Percentiles rank a stretch among this genome's conserved stretches.
phyloP scores from a whole-genome alignment of 208 protist species.

The Leishmania amazonensis region DNA sequence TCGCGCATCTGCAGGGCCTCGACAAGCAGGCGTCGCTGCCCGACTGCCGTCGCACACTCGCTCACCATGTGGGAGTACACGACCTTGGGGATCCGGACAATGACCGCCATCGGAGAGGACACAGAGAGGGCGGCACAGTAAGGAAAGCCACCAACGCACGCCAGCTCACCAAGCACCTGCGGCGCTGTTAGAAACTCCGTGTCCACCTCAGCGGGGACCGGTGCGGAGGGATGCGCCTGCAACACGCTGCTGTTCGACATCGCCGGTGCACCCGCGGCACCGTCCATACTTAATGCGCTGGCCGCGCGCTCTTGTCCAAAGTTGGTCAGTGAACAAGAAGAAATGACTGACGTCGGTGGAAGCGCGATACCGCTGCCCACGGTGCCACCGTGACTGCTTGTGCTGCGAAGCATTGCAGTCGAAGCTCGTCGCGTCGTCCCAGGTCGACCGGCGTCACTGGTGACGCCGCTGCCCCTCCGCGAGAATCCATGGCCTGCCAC shows the following conservation, averaged over 20 bases:
- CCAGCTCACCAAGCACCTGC: slow-evolving; percentile 62
- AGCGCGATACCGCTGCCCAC: neutral
- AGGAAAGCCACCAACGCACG: slow-evolving; percentile 62
- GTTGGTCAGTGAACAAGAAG: neutral
- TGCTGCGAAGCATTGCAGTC: neutral
- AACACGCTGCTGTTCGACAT: neutral
- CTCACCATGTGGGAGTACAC: slow-evolving; percentile 53
- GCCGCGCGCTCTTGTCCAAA: neutral
- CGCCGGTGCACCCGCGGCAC: neutral
- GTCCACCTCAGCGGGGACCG: slow-evolving; percentile 5
- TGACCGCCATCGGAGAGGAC: slow-evolving; percentile 40
- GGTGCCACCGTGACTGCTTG: neutral
- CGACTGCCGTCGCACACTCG: slow-evolving; percentile 24
- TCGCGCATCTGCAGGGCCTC: slow-evolving; percentile 59
- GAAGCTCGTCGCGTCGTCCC: neutral
- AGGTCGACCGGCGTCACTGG: neutral
- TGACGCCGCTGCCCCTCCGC: neutral
- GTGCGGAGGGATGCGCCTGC: neutral
- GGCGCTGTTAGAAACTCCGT: slow-evolving; percentile 46
- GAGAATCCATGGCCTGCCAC: neutral
- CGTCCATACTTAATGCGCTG: neutral
- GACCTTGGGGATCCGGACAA: slow-evolving; percentile 40
- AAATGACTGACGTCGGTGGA: neutral
- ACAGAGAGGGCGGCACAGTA: slow-evolving; percentile 56
- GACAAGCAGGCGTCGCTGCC: slow-evolving; percentile 50